phyloP scores from a whole-genome alignment of 257 asterid genomes.

The Mentha longifolia region DNA sequence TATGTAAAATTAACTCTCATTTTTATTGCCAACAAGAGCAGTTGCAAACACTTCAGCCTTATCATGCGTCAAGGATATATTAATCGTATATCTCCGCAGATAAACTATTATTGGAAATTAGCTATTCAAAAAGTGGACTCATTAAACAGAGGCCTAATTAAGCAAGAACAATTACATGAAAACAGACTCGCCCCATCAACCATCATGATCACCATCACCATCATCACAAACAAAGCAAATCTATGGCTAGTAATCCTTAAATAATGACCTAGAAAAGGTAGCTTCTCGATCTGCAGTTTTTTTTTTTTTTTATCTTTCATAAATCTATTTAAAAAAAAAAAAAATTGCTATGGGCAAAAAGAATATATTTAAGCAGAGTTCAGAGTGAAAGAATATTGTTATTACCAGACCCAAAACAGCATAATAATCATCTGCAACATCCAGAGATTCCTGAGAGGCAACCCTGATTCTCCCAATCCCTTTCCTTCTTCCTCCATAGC shows the following conservation, averaged over 20 bases:
- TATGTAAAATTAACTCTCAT: not conserved
- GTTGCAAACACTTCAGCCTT: not conserved
- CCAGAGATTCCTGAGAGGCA: conserved; percentile 65
- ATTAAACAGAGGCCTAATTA: not conserved
- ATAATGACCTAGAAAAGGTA: not conserved
- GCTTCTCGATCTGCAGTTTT: not conserved
- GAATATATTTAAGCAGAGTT: not conserved
- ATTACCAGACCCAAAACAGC: conserved; percentile 85
- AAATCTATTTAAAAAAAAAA: not conserved
- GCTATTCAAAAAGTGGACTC: not conserved
- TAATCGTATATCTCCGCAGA: not conserved
- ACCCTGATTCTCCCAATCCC: conserved; percentile 57
- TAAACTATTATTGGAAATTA: too few species aligned
- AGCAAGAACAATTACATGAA: not conserved
- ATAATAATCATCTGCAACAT: conserved; percentile 83
- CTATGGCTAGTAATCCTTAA: not conserved
- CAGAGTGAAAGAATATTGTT: not conserved
- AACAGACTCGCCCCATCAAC: not conserved
- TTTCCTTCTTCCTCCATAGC: conserved; percentile 50
- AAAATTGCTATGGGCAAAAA: conserved; percentile 22
- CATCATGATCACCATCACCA: not conserved
- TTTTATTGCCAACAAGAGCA: not conserved
- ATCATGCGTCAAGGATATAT: not conserved
- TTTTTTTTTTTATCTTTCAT: too few species aligned
- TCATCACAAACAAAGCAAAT: conserved; percentile 4